A percentile compares a stretch with the other conserved stretches of the same genome.
These are phyloP conservation scores for Naegleria gruberi DNA, from an alignment of 208 protist species.

Conservation along the genomic window DNA sequence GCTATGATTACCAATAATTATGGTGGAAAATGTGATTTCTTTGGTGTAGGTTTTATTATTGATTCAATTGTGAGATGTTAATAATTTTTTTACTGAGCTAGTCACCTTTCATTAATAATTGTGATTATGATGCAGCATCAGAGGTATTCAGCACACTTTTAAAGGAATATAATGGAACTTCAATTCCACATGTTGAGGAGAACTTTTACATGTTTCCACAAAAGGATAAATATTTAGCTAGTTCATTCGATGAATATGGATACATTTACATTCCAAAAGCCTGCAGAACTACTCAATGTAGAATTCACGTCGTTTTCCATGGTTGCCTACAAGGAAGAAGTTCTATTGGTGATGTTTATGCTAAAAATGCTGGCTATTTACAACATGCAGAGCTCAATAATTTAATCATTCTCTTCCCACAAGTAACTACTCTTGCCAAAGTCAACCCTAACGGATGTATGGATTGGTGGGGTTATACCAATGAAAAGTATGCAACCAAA, in stretches of 20 bases:
- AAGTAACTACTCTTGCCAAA: background rate
- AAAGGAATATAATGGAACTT: background rate
- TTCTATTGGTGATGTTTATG: slow-evolving; percentile 26
- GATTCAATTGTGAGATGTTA: too few species aligned
- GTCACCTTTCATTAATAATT: background rate
- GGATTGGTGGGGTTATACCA: slow-evolving; percentile 43
- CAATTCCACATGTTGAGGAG: background rate
- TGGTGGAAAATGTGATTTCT: background rate
- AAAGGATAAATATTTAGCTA: background rate
- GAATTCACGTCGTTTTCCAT: slow-evolving; percentile 40
- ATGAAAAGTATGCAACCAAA: slow-evolving; percentile 16
- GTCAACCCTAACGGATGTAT: slow-evolving; percentile 41
- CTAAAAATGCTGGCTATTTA: slow-evolving; percentile 29
- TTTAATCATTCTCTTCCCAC: slow-evolving; percentile 45
- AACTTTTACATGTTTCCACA: background rate
- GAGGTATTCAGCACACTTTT: background rate
- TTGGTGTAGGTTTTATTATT: background rate
- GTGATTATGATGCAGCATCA: background rate
- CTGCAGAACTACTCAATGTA: slow-evolving; percentile 19
- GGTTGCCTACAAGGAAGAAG: slow-evolving; percentile 34
- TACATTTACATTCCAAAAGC: slow-evolving; percentile 29
- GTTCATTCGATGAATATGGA: background rate
- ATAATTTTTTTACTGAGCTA: background rate
- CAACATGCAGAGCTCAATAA: slow-evolving; percentile 44
- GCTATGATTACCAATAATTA: slow-evolving; percentile 29